Conservation (phyloP, 441 rosid species). For the Arabidopsis lyrata region DNA sequence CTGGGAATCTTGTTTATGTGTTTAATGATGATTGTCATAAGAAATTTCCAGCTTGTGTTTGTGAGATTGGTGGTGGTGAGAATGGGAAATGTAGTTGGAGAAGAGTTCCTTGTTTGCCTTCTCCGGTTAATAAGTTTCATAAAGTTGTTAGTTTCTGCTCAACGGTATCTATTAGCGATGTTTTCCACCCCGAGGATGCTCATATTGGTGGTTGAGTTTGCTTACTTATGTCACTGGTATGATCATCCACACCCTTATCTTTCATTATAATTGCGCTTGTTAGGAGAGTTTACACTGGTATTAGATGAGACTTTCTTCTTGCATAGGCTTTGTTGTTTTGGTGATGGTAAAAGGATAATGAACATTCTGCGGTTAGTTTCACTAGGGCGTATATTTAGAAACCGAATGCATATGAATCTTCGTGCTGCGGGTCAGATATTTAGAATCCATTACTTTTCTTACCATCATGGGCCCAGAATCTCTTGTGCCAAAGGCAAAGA, state of each 20-base stretch:
- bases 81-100: constrained; percentile 66
- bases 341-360: background rate
- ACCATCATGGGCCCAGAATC: background rate
- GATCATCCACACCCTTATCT: background rate
- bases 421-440: background rate
- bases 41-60: constrained; percentile 84
- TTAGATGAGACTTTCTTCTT: background rate
- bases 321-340: constrained; percentile 1
- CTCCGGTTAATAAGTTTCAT: constrained; percentile 80
- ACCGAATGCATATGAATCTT: background rate
- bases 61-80: constrained; percentile 58
- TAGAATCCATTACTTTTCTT: background rate
- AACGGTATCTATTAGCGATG: constrained; percentile 50
- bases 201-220: constrained; percentile 39
- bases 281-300: background rate
- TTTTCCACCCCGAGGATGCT: constrained; percentile 47
- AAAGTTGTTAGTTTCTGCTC: constrained; percentile 83
- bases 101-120: constrained; percentile 72
- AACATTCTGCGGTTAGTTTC: background rate
- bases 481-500: background rate
- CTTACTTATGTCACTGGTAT: constrained; percentile 34
- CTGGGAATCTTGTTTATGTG: constrained; percentile 72
- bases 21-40: constrained; percentile 80
- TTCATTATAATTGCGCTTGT: background rate
- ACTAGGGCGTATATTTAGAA: background rate